A percentile compares a stretch with the other conserved stretches of the same genome.
These are phyloP conservation scores for Thelephora terrestris DNA, from an alignment of 1,284 basidiomycete genomes.

Conservation along the genomic window DNA sequence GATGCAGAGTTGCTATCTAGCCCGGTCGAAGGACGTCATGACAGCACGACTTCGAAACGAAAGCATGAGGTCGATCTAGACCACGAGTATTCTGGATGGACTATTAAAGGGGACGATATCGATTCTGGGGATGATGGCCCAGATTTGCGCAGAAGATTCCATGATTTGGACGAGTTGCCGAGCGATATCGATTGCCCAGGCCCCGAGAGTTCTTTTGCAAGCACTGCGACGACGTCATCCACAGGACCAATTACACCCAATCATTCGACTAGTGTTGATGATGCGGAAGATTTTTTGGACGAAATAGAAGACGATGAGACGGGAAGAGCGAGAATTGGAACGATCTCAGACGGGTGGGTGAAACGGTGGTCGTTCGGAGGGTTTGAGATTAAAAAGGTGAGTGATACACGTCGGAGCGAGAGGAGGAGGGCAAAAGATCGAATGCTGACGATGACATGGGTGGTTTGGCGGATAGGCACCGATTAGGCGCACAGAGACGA, in stretches of 20 bases:
- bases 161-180: slow-evolving; percentile 29
- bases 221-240: slow-evolving; percentile 17
- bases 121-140: slow-evolving; percentile 22
- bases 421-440: too few relatives aligned
- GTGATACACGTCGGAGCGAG: too few relatives aligned
- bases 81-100: not conserved
- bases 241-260: slow-evolving; percentile 21
- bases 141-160: slow-evolving; percentile 37
- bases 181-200: slow-evolving; percentile 36
- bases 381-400: too few relatives aligned
- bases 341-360: slow-evolving; percentile 39
- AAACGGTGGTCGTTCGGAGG: slow-evolving; percentile 35
- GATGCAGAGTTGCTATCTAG: slow-evolving; percentile 54
- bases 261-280: slow-evolving; percentile 11
- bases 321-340: slow-evolving; percentile 33
- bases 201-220: slow-evolving; percentile 24
- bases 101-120: slow-evolving; percentile 6
- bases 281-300: slow-evolving; percentile 10
- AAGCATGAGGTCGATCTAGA: too few relatives aligned
- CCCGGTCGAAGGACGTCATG: slow-evolving; percentile 25
- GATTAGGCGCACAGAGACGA: slow-evolving; percentile 36
- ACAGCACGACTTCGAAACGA: too few relatives aligned
- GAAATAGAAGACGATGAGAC: slow-evolving; percentile 10
- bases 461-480: slow-evolving; percentile 10
- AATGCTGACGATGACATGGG: too few relatives aligned